These are phyloP conservation scores for Tulasnella sp. DNA, from an alignment of 768 basidiomycete species.

Conservation along the genomic window DNA sequence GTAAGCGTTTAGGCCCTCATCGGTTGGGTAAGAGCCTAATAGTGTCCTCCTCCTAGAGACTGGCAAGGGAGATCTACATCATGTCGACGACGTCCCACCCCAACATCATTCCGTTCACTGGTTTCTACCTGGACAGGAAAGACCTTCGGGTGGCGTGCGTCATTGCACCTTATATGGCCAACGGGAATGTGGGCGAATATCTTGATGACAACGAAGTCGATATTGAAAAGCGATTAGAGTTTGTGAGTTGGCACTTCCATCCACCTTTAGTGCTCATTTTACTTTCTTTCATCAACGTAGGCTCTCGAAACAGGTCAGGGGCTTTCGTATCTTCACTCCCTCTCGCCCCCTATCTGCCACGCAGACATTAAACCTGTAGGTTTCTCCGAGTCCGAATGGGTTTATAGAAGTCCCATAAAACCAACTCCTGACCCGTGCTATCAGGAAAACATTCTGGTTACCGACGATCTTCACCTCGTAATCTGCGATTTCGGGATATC, in stretches of 20 bases:
- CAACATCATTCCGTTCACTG: not conserved
- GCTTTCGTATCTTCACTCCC: not conserved
- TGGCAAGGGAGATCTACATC: not conserved
- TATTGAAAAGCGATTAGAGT: not conserved
- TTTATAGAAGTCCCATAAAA: not conserved
- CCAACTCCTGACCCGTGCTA: not conserved
- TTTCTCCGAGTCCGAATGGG: not conserved
- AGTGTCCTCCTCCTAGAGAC: not conserved
- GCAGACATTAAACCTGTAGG: conserved; percentile 1
- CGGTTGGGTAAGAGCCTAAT: not conserved
- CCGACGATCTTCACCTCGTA: not conserved
- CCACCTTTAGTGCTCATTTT: no score
- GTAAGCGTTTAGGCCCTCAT: not conserved
- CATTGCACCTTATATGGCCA: not conserved
- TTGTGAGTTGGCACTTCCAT: not conserved
- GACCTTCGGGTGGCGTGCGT: not conserved
- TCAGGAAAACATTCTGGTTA: not conserved
- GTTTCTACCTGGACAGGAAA: not conserved
- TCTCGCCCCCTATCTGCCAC: not conserved
- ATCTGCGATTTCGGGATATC: not conserved
- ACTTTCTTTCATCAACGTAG: not conserved
- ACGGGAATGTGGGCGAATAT: not conserved
- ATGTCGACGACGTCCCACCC: not conserved
- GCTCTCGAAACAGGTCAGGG: not conserved
- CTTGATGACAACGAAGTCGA: not conserved